A percentile compares a stretch with the other conserved stretches of the same genome.
Conservation (phyloP, 2,329 filamentous ascomycete genomes). For the Calcarisporium arbuscula region DNA sequence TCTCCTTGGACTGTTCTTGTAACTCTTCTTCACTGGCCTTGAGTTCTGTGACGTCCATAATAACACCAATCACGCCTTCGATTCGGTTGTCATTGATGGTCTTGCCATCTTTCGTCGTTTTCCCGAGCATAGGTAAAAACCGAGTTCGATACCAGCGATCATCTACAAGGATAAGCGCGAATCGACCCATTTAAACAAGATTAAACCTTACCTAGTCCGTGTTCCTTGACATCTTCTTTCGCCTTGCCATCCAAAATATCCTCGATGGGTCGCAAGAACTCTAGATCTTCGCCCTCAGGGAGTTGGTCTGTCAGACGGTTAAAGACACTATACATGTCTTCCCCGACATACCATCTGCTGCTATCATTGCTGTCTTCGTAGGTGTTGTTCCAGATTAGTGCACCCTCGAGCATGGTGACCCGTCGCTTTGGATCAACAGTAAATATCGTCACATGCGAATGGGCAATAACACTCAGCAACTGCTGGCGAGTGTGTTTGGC, state of each 20-base stretch:
- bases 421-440: constrained; percentile 57
- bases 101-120: constrained; percentile 46
- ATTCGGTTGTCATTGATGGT: constrained; percentile 42
- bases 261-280: constrained; percentile 54
- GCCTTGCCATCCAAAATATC: constrained; percentile 56
- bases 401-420: constrained; percentile 65
- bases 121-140: constrained; percentile 58
- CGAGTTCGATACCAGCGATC: constrained; percentile 66
- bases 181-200: too few relatives aligned
- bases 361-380: constrained; percentile 31
- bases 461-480: constrained; percentile 65
- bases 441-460: constrained; percentile 71
- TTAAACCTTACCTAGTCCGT: constrained; percentile 42
- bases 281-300: constrained; percentile 35
- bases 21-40: constrained; percentile 59
- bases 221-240: constrained; percentile 58
- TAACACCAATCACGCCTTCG: constrained; percentile 71
- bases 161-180: too few relatives aligned
- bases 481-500: constrained; percentile 64
- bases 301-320: constrained; percentile 38
- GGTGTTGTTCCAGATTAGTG: constrained; percentile 48
- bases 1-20: constrained; percentile 60
- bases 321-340: constrained; percentile 61
- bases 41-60: constrained; percentile 72
- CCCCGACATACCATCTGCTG: constrained; percentile 48